A percentile compares a stretch with the other conserved stretches of the same genome.
Evolutionary conservation across 1,284 basidiomycete species (phyloP).

Genomic region (Cutaneotrichosporon cyanovorans): DNA sequence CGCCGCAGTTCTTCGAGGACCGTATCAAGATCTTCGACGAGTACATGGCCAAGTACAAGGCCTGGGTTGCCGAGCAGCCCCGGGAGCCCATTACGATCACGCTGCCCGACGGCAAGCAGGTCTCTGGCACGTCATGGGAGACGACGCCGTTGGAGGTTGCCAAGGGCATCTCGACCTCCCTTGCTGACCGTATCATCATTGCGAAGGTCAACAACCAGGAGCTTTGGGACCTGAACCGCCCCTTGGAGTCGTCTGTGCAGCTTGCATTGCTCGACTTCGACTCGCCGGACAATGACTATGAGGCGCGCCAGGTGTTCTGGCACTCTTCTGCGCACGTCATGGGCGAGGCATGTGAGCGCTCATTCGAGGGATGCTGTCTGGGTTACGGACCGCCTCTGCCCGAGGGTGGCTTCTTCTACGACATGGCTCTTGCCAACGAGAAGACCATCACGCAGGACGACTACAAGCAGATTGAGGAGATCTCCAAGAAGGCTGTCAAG

Average conservation of each 20-base stretch:
- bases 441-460: constrained; percentile 72
- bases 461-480: constrained; percentile 81
- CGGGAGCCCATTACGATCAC: constrained; percentile 77
- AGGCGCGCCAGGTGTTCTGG: constrained; percentile 92
- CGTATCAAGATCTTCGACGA: constrained; percentile 86
- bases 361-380: constrained; percentile 88
- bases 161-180: constrained; percentile 73
- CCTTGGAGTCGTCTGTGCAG: constrained; percentile 72
- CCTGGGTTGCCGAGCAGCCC: constrained; percentile 72
- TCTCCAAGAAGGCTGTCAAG: constrained; percentile 82
- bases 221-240: constrained; percentile 93
- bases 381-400: constrained; percentile 90
- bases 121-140: constrained; percentile 84
- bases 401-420: constrained; percentile 99
- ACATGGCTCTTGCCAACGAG: constrained; percentile 59
- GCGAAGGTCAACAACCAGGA: constrained; percentile 75
- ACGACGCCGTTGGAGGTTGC: constrained; percentile 93
- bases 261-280: constrained; percentile 92
- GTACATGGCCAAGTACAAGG: constrained; percentile 78
- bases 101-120: constrained; percentile 75
- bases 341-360: constrained; percentile 93
- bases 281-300: constrained; percentile 70
- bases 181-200: constrained; percentile 86
- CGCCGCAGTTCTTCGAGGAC: constrained; percentile 79
- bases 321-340: constrained; percentile 98